Evolutionary conservation across 805 yeast genomes (phyloP).

Genomic region (Candida morakotiae): DNA sequence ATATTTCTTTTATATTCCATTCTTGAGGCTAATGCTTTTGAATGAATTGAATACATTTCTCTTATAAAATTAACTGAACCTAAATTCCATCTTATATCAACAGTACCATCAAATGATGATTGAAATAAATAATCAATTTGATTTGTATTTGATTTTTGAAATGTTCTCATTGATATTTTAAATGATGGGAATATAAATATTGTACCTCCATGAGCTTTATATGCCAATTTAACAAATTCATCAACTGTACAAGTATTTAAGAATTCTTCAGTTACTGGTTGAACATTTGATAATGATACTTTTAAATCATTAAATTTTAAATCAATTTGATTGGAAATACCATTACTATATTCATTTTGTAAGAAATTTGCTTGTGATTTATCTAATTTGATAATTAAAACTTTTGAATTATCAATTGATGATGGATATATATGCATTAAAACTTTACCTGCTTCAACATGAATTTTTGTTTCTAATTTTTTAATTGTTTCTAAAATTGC

Average conservation of each 20-base stretch:
- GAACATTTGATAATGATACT: conserved; percentile 63
- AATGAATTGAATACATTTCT: conserved; percentile 89
- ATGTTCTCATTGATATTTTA: conserved; percentile 69
- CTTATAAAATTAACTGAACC: conserved; percentile 87
- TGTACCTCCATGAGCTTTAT: conserved; percentile 68
- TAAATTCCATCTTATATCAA: conserved; percentile 89
- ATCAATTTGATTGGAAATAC: conserved; percentile 53
- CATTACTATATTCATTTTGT: conserved; percentile 42
- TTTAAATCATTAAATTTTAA: conserved; percentile 59
- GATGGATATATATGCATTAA: conserved; percentile 76
- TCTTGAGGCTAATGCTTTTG: conserved; percentile 65
- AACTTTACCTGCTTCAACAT: conserved; percentile 54
- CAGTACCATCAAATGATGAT: conserved; percentile 82
- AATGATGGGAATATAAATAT: conserved; percentile 79
- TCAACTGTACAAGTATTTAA: conserved; percentile 44
- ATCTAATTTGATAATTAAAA: conserved; percentile 58
- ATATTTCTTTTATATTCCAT: conserved; percentile 22
- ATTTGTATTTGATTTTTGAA: conserved; percentile 51
- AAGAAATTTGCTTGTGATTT: conserved; percentile 50
- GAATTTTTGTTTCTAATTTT: conserved; percentile 63
- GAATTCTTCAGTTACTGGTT: conserved; percentile 47
- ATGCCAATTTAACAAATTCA: conserved; percentile 53
- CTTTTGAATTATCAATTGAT: conserved; percentile 73
- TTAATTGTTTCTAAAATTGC: conserved; percentile 26
- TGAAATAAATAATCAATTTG: conserved; percentile 63